A percentile compares a stretch with the other conserved stretches of the same genome.
phyloP scores from a whole-genome alignment of 768 basidiomycete genomes.

The Phlebiopsis flavidoalba region DNA sequence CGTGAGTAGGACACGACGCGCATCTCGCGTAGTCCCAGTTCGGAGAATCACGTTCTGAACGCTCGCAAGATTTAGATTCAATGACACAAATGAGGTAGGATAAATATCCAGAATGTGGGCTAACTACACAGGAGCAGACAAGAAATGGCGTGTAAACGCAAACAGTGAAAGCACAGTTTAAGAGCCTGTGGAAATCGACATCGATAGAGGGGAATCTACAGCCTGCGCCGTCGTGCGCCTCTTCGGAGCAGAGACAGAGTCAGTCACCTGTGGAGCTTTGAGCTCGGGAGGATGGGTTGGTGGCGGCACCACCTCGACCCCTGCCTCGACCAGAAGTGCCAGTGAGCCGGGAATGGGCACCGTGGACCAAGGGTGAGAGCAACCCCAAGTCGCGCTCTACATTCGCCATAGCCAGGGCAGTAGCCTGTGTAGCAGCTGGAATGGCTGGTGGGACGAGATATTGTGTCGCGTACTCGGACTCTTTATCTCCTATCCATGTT shows the following conservation, averaged over 20 bases:
- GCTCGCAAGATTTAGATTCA: background rate
- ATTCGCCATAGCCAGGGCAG: background rate
- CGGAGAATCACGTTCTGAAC: background rate
- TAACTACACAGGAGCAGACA: background rate
- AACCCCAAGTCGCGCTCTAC: conserved; percentile 8
- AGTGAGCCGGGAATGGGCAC: conserved; percentile 17
- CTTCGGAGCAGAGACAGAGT: conserved; percentile 18
- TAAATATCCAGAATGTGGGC: conserved; percentile 2
- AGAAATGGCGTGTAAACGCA: background rate
- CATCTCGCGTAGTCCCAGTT: background rate
- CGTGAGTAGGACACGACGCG: conserved; percentile 1
- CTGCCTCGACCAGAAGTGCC: conserved; percentile 6
- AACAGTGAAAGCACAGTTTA: background rate
- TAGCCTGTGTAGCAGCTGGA: conserved; percentile 11
- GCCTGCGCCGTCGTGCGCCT: conserved; percentile 15
- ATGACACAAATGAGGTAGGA: background rate
- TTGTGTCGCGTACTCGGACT: conserved; percentile 52
- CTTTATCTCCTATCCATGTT: conserved; percentile 83
- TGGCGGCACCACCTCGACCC: conserved; percentile 9
- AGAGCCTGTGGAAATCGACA: background rate
- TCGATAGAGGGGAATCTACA: conserved; percentile 6
- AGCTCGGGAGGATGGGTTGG: conserved; percentile 18
- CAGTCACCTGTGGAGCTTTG: conserved; percentile 18
- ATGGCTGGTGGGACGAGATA: conserved; percentile 14
- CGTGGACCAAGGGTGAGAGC: conserved; percentile 5